Percentiles rank a stretch among this genome's conserved stretches.
These are phyloP conservation scores for Cyclotella choctawhatcheeana DNA, from an alignment of 108 stramenopile species.

Conservation along the genomic window DNA sequence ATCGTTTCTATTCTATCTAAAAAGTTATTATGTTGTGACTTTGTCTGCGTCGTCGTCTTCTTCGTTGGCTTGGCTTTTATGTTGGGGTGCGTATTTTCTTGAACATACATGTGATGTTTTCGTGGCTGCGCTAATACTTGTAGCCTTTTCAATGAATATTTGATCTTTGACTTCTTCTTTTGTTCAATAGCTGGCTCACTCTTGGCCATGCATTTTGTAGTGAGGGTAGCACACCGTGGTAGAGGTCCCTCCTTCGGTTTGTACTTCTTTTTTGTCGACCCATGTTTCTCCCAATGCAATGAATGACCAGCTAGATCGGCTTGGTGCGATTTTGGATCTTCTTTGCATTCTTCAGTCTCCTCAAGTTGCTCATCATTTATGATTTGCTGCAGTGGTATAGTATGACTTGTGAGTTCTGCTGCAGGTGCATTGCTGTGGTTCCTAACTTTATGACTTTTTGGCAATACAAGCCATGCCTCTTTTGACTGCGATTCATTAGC, in stretches of 20 bases:
- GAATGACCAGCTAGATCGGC: background rate
- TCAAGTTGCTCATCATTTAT: no score
- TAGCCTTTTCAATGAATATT: slow-evolving; percentile 4
- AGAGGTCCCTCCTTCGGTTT: background rate
- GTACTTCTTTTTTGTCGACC: background rate
- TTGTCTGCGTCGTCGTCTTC: background rate
- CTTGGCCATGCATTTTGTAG: background rate
- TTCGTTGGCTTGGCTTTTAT: background rate
- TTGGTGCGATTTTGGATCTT: background rate
- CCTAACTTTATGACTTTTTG: no score
- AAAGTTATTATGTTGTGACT: background rate
- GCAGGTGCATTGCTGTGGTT: no score
- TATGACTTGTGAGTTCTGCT: no score
- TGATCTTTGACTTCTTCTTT: background rate
- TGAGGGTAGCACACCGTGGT: background rate
- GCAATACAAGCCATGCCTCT: no score
- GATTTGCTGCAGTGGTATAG: no score
- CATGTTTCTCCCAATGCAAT: background rate
- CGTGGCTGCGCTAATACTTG: background rate
- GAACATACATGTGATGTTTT: slow-evolving; percentile 3
- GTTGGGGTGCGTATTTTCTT: background rate
- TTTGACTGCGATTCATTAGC: no score
- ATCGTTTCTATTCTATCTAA: slow-evolving; percentile 31
- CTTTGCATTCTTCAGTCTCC: background rate
- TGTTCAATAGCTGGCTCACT: background rate